phyloP scores from a whole-genome alignment of 2,329 filamentous ascomycete species.

The Penicillium sp. region DNA sequence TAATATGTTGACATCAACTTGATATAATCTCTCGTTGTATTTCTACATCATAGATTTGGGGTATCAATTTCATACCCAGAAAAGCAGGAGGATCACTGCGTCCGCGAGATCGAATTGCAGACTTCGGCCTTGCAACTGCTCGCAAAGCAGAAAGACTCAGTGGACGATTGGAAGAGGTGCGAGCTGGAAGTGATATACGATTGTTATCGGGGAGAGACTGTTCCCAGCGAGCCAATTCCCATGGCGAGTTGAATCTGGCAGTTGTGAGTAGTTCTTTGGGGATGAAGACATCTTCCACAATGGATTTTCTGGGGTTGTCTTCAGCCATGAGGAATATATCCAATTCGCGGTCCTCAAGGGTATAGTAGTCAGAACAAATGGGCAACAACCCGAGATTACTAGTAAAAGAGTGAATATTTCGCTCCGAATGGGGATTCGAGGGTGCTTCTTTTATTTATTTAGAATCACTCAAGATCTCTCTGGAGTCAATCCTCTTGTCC shows the following conservation, averaged over 20 bases:
- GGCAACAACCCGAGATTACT: background rate
- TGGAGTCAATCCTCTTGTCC: background rate
- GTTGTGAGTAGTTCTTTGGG: slow-evolving; percentile 18
- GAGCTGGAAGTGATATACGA: slow-evolving; percentile 7
- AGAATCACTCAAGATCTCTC: background rate
- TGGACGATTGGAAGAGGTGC: slow-evolving; percentile 8
- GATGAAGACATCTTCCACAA: slow-evolving; percentile 20
- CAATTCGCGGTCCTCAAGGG: background rate
- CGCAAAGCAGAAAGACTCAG: slow-evolving; percentile 14
- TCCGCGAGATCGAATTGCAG: slow-evolving; percentile 8
- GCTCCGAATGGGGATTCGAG: background rate
- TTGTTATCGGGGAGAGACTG: slow-evolving; percentile 18
- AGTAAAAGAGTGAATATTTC: background rate
- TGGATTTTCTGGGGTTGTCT: slow-evolving; percentile 8
- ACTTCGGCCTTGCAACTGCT: slow-evolving; percentile 5
- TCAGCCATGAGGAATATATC: background rate
- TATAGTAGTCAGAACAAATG: background rate
- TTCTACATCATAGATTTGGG: background rate
- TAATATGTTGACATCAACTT: background rate
- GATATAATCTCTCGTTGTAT: background rate
- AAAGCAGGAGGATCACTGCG: slow-evolving; percentile 2
- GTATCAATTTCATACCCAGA: background rate
- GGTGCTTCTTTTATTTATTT: background rate
- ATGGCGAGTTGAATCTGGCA: slow-evolving; percentile 20
- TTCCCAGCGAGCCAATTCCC: slow-evolving; percentile 19